Percentiles rank a stretch among this genome's conserved stretches.
Evolutionary conservation across 2,329 filamentous ascomycete genomes (phyloP).

Genomic region (Paecilomyces dactylethromorphus): DNA sequence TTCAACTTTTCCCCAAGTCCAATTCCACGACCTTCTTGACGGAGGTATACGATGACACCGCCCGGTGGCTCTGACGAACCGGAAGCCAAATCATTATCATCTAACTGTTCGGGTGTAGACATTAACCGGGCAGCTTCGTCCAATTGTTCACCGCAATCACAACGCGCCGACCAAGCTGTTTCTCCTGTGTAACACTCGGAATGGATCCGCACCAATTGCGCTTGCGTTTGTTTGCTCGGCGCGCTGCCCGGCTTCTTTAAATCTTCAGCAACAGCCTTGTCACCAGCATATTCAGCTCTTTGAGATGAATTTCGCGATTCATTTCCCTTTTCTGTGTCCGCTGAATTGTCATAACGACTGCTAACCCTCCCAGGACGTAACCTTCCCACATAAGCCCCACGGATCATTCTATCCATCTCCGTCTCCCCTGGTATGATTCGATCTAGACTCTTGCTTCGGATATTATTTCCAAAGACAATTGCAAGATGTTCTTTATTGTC

Average conservation of each 20-base stretch:
- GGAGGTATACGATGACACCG: slow-evolving; percentile 90
- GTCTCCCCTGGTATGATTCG: slow-evolving; percentile 40
- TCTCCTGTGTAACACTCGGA: slow-evolving; percentile 98
- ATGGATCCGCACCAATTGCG: slow-evolving; percentile 87
- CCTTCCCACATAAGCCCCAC: slow-evolving; percentile 85
- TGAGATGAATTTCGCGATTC: slow-evolving; percentile 8
- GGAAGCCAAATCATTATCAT: slow-evolving; percentile 15
- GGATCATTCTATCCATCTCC: slow-evolving; percentile 68
- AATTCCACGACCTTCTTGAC: slow-evolving; percentile 93
- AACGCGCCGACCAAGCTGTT: slow-evolving; percentile 95
- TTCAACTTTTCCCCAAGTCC: slow-evolving; percentile 93
- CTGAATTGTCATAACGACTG: slow-evolving; percentile 54
- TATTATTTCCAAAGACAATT: slow-evolving; percentile 88
- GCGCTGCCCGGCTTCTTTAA: background rate
- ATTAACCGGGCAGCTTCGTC: slow-evolving; percentile 94
- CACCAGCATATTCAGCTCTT: background rate
- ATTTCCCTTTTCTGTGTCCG: slow-evolving; percentile 3
- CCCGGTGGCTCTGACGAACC: slow-evolving; percentile 49
- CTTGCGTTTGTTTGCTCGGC: slow-evolving; percentile 15
- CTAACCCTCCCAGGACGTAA: slow-evolving; percentile 78
- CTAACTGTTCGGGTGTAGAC: slow-evolving; percentile 53
- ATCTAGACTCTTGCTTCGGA: slow-evolving; percentile 61
- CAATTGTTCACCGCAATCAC: slow-evolving; percentile 95
- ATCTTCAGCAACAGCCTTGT: slow-evolving; percentile 8
- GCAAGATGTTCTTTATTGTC: slow-evolving; percentile 96